Base-by-base conservation (phyloP, 495 filamentous ascomycete species). In the Penicillium steckii region DNA sequence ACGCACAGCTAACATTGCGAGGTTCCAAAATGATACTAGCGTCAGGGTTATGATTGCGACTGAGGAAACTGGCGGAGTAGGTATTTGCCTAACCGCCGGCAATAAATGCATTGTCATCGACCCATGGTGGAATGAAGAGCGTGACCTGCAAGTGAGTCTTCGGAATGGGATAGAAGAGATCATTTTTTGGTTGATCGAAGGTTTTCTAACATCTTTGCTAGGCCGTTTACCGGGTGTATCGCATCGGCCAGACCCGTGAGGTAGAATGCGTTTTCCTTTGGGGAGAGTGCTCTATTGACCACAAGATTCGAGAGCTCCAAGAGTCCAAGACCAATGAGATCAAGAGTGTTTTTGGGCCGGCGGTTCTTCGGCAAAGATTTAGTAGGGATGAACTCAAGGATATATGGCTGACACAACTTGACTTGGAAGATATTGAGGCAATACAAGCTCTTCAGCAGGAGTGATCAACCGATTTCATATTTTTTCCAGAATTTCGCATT, bases 201-300 rank as follows among this genome's bases (percentile, higher is more conserved):
- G 33, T 27, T 38, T 4, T 42, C 25, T 59, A 32, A 44, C 23
- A 42, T 13, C 42, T 6, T 10, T 9, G 1, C 30, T 74, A 84
- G 67, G 86, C 86, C 0, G 86, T 86, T 56, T 82, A 77, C 25
- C 79, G 85, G 0, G 70, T 88, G 6, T 80, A 77, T 47, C 76
- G 85, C 3, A 85, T 86, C 17, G 85, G 86, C 0, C 85, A 90
- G 45, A 45, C 52, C 1, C 71, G 78, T 3, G 60, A 77, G 13
- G 83, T 86, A 0, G 70, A 76, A 27, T 75, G 83, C 48, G 74
- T 75, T 2, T 76, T 80, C 3, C 64, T 87, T 15, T 63, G 82
- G 0, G 73, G 79, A 0, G 46, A 68, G 1, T 66, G 76, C 6
- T 72, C 79, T 0, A 75, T 86, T 18, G 84, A 89, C 49, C 62